Percentiles rank a stretch among this genome's conserved stretches.
Conservation (phyloP, 2,329 filamentous ascomycete genomes). For the Curvularia eragrostidis region DNA sequence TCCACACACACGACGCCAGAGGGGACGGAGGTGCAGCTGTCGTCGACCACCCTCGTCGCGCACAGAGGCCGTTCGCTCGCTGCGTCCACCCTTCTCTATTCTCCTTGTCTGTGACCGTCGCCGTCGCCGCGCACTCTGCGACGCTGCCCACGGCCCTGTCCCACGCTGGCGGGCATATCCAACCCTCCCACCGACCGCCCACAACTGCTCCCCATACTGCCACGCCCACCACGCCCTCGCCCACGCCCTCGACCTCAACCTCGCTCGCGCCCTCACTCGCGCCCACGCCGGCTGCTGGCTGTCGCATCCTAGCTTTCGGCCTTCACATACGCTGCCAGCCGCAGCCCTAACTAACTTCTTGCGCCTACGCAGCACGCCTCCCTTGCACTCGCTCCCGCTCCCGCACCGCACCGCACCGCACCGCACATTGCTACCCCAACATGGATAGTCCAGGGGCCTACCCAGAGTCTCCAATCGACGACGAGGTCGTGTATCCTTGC, state of each 20-base stretch:
- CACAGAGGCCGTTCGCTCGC: constrained; percentile 19
- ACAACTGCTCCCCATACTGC: constrained; percentile 7
- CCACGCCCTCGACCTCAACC: not conserved
- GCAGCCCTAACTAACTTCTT: constrained; percentile 5
- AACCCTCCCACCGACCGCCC: constrained; percentile 2
- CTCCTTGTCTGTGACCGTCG: not conserved
- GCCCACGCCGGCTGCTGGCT: constrained; percentile 1
- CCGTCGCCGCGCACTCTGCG: constrained; percentile 8
- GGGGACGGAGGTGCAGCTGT: constrained; percentile 10
- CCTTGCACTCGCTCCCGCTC: constrained; percentile 10
- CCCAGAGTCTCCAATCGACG: constrained; percentile 58
- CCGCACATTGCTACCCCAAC: constrained; percentile 9
- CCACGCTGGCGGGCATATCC: not conserved
- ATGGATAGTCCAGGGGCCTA: constrained; percentile 65
- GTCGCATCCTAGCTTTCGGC: not conserved
- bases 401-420: not conserved
- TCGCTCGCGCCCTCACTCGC: not conserved
- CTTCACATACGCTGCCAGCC: not conserved
- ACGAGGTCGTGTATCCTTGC: constrained; percentile 66
- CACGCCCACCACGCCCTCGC: constrained; percentile 4
- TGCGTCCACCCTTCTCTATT: constrained; percentile 13
- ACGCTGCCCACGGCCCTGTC: not conserved
- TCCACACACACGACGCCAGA: constrained; percentile 16
- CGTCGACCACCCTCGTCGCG: constrained; percentile 12
- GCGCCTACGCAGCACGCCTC: constrained; percentile 6